Evolutionary conservation across 108 stramenopile species (phyloP).

Genomic region (Nitzschia inconspicua): DNA sequence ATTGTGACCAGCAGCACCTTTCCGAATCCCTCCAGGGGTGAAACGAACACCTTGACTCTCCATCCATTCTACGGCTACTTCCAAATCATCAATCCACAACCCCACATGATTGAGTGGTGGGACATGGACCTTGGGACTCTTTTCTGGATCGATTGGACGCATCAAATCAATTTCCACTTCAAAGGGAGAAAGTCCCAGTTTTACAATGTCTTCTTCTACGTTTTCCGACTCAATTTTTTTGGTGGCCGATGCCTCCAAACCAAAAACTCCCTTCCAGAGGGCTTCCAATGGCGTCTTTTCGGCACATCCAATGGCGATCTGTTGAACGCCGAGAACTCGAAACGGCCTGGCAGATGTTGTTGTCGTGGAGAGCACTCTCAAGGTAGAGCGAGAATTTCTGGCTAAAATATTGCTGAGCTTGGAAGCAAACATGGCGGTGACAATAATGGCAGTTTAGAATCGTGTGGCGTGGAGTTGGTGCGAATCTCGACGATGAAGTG

Average conservation of each 20-base stretch:
- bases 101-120: slow-evolving; percentile 97
- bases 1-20: slow-evolving; percentile 92
- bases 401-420: too few species aligned
- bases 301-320: slow-evolving; percentile 89
- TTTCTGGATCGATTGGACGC: slow-evolving; percentile 88
- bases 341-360: slow-evolving; percentile 53
- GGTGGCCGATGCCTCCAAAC: slow-evolving; percentile 61
- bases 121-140: slow-evolving; percentile 80
- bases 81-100: slow-evolving; percentile 95
- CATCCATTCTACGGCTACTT: slow-evolving; percentile 86
- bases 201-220: slow-evolving; percentile 95
- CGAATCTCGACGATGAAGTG: too few species aligned
- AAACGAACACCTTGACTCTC: slow-evolving; percentile 75
- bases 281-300: slow-evolving; percentile 61
- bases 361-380: not conserved
- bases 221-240: slow-evolving; percentile 87
- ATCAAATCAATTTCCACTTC: slow-evolving; percentile 96
- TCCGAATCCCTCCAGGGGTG: slow-evolving; percentile 90
- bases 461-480: too few species aligned
- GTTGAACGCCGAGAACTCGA: slow-evolving; percentile 92
- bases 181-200: slow-evolving; percentile 69
- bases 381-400: too few species aligned
- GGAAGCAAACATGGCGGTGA: too few species aligned
- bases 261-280: slow-evolving; percentile 86
- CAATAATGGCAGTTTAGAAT: too few species aligned